Evolutionary conservation across 805 yeast genomes (phyloP), one percentile per base, ranked within the genome.

Genomic region (Hanseniaspora vineae): DNA sequence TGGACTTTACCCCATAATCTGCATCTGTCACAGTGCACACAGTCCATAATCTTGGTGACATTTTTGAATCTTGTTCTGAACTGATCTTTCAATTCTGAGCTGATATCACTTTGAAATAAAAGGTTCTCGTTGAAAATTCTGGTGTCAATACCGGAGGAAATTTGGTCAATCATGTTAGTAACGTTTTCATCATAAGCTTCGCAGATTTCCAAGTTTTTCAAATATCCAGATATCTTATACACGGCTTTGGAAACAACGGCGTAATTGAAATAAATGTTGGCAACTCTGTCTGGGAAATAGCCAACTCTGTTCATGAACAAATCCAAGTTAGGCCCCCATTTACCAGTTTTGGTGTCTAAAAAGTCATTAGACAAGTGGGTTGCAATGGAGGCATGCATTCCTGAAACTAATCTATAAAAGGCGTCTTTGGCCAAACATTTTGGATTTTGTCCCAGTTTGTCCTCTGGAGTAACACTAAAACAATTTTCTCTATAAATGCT

Each of bases 1-100:
- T 92, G 98, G 31, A 92, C 77, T 65, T 92, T 92, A 10, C 98
- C 98, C 99, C 99, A 92, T 66, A 92, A 71, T 58, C 97, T 77
- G 65, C 99, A 92, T 60, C 97, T 75, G 62, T 92, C 98, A 69
- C 99, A 92, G 37, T 96, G 97, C 39, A 92, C 97, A 68, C 99
- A 92, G 64, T 90, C 96, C 97, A 92, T 92, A 42, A 92, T 78
- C 45, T 85, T 81, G 18, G 95, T 81, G 20, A 92, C 94, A 61
- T 92, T 92, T 59, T 79, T 81, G 64, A 92, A 94, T 46, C 95
- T 81, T 37, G 75, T 66, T 51, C 90, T 76, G 68, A 92, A 89
- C 57, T 92, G 97, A 52, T 81, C 81, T 58, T 92, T 92, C 49
- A 90, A 72, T 2, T 64, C 66, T 3, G 62, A 57, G 46, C 59